Base-by-base conservation (phyloP, 257 asterid species). In the Plectranthus barbatus region DNA sequence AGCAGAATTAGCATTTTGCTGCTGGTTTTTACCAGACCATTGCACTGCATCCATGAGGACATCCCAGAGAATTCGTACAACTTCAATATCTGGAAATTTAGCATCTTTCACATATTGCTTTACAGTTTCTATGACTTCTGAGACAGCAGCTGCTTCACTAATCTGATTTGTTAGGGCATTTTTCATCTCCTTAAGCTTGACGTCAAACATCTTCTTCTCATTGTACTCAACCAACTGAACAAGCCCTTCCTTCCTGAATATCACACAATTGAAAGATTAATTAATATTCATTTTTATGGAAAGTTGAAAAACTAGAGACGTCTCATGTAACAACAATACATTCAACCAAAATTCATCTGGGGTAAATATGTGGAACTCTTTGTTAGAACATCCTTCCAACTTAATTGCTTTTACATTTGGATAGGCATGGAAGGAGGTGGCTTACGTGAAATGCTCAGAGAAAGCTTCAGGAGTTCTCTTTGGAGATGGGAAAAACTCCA, bases 21-120 rank as follows among this genome's bases (percentile, higher is more conserved):
- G 98, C 72, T 91, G 98, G 68, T 91, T 91, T 80, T 91, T 91
- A 34, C 92, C 96, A 49, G 98, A 91, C 98, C 98, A 88, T 61
- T 88, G 96, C 64, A 91, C 95, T 39, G 98, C 95, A 79, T 91
- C 98, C 98, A 91, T 91, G 84, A 92, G 69, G 26, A 86, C 88
- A 81, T 92, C 97, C 99, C 97, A 89, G 40, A 86, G 75, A 72
- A 89, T 89, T 17, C 94, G 80, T 19, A 92, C 95, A 58, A 92
- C 94, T 69, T 89, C 97, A 62, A 76, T 78, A 66, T 92, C 97
- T 12, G 99, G 99, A 46, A 92, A 75, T 69, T 82, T 84, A 52
- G 98, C 95, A 64, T 86, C 96, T 83, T 84, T 91, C 62, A 88
- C 90, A 75, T 85, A 95, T 59, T 86, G 97, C 62, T 86, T 89